Base-by-base conservation (phyloP, 495 filamentous ascomycete species). In the Penicillium soppii region DNA sequence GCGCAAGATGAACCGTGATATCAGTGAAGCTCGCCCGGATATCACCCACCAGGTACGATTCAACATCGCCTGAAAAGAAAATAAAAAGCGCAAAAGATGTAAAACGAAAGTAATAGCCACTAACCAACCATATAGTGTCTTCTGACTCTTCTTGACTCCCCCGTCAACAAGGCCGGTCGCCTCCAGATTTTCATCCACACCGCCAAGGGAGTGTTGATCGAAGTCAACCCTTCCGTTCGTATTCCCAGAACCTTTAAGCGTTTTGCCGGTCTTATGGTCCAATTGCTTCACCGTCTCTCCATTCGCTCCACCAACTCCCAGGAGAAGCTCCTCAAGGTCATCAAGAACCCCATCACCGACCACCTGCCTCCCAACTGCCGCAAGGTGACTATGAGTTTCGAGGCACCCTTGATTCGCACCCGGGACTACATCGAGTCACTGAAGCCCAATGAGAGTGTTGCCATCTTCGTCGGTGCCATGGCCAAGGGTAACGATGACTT, bases 141-240 rank as follows among this genome's bases (percentile, higher is more conserved):
- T 27, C 87, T 98, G 52, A 98, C 94, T 50, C 86, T 98, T 17
- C 88, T 98, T 53, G 94, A 98, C 67, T 97, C 94, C 7, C 94
- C 94, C 33, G 82, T 98, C 75, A 98, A 97, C 81, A 98, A 98
- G 71, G 94, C 94, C 38, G 94, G 94, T 47, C 90, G 85, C 66
- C 83, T 98, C 15, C 94, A 98, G 71, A 97, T 98, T 62, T 98
- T 94, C 76, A 97, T 98, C 58, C 91, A 96, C 65, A 96, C 94
- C 2, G 90, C 91, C 52, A 96, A 96, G 69, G 91, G 91, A 35
- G 92, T 97, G 30, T 78, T 98, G 58, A 98, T 98, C 58, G 92
- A 97, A 73, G 95, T 98, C 58, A 96, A 90, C 66, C 94, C 94
- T 19, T 87, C 94, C 9, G 94, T 98, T 33, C 90, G 94, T 53